Percentiles rank a stretch among this genome's conserved stretches.
These are phyloP conservation scores for Fraxinus anomala DNA, from an alignment of 257 asterid genomes.

Conservation along the genomic window DNA sequence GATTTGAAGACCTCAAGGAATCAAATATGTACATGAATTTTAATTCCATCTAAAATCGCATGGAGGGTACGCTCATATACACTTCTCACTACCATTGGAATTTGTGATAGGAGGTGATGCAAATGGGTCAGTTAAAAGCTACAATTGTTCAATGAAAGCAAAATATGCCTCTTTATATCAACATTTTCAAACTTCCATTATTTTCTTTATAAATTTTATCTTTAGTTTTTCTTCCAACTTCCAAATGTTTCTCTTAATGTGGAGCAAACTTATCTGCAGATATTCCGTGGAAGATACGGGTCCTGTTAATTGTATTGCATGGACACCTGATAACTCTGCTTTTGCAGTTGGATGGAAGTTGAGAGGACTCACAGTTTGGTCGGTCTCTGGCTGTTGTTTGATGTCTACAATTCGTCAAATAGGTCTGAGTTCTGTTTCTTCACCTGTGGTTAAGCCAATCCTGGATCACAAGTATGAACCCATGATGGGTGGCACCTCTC, in stretches of 20 bases:
- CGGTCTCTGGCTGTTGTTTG: conserved; percentile 98
- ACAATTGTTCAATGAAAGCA: not conserved
- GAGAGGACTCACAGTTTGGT: conserved; percentile 97
- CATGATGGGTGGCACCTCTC: conserved; percentile 88
- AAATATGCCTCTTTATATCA: conserved; percentile 1
- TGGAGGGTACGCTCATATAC: not conserved
- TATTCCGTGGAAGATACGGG: conserved; percentile 94
- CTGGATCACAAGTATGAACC: conserved; percentile 92
- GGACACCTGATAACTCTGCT: conserved; percentile 96
- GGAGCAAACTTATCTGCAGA: conserved; percentile 42
- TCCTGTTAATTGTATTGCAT: conserved; percentile 90
- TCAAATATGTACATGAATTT: not conserved
- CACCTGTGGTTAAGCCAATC: conserved; percentile 80
- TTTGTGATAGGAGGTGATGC: conserved; percentile 12
- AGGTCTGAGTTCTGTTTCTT: conserved; percentile 85
- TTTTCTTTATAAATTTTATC: conserved; percentile 15
- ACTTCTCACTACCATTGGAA: conserved; percentile 10
- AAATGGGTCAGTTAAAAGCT: conserved; percentile 7
- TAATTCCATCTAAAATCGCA: not conserved
- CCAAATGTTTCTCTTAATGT: not conserved
- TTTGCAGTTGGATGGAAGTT: conserved; percentile 99
- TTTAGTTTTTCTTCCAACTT: conserved; percentile 1
- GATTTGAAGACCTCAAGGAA: conserved; percentile 20
- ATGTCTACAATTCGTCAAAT: conserved; percentile 96
- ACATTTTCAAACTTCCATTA: not conserved